Evolutionary conservation across 371 early-diverging fungal species (phyloP), one percentile per base, ranked within the genome.

Genomic region (Apophysomyces variabilis): DNA sequence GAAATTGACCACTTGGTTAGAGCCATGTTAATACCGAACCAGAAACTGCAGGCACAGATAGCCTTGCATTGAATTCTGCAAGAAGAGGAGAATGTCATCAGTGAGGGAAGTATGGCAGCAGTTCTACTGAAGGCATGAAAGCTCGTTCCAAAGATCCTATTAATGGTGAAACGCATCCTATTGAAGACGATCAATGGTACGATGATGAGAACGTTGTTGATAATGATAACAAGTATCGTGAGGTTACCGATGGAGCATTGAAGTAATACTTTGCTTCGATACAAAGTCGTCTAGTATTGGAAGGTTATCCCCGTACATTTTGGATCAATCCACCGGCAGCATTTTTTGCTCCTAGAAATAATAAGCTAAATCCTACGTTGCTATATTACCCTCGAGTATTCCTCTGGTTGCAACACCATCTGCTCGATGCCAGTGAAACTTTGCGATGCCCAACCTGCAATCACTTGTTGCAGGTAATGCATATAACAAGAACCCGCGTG

Each of bases 251-350:
- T 47, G 47, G 47, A 47, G 18, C 16, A 7, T 16, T 47, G 16
- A 4, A 47, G 47, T 4, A 18, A 38, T 64, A 58, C 32, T 57
- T 64, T 41, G n/a, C 8, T 26, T 26, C 38, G 0, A 35, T 64
- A 9, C 58, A 64, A 43, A 58, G 57, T 4, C 64, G 64, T 6
- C 7, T 64, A 14, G 26, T 18, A 3, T n/a, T 58, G n/a, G 54
- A 64, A 32, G n/a, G 39, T 1, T 16, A 26, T 38, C 57, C n/a
- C n/a, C n/a, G n/a, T n/a, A 58, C 58, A 1, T 64, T 58, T 36
- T 58, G 64, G 64, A 43, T 64, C 58, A 57, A 64, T 32, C 58
- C 58, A 12, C 57, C n/a, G 12, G 44, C 45, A 46, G 46, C 58
- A 21, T 64, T 44, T 46, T 64, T 64, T 58, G 64, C 64, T 35